Evolutionary conservation across 2,329 filamentous ascomycete genomes (phyloP).

Genomic region (Harringtonia lauricola): DNA sequence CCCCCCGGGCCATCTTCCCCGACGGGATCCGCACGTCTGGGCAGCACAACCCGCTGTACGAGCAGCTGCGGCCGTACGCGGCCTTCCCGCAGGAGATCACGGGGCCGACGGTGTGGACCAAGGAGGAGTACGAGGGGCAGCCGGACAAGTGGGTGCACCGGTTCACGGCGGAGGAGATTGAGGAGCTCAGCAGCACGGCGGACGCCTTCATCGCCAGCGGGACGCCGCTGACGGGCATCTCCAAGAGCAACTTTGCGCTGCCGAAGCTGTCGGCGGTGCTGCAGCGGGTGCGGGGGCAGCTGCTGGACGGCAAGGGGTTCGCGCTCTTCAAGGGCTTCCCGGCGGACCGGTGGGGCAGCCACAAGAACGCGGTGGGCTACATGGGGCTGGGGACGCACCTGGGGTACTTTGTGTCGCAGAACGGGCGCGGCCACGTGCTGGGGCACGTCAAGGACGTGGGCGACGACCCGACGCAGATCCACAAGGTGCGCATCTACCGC

Average conservation of each 20-base stretch:
- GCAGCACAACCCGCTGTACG: constrained; percentile 59
- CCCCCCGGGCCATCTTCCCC: constrained; percentile 28
- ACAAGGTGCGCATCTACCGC: constrained; percentile 82
- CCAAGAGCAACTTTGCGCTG: constrained; percentile 31
- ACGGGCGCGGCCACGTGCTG: constrained; percentile 73
- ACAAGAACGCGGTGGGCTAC: constrained; percentile 79
- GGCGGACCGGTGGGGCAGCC: constrained; percentile 60
- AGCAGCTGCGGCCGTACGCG: constrained; percentile 53
- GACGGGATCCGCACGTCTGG: constrained; percentile 47
- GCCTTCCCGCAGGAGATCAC: constrained; percentile 61
- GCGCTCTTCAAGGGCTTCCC: constrained; percentile 83
- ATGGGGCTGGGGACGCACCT: constrained; percentile 81
- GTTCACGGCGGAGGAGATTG: constrained; percentile 55
- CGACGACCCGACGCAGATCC: constrained; percentile 69
- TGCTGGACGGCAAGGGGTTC: constrained; percentile 76
- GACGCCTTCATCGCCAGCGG: constrained; percentile 57
- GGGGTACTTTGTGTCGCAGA: constrained; percentile 81
- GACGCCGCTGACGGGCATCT: constrained; percentile 60
- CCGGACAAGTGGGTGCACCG: constrained; percentile 63
- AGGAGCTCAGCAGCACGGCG: constrained; percentile 54
- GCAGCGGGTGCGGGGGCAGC: constrained; percentile 25
- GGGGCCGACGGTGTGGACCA: constrained; percentile 63
- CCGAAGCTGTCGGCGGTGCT: constrained; percentile 26
- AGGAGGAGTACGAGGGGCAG: constrained; percentile 49
- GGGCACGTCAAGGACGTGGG: constrained; percentile 85